phyloP scores from a whole-genome alignment of 2,329 filamentous ascomycete species.

The Exophiala mesophila region DNA sequence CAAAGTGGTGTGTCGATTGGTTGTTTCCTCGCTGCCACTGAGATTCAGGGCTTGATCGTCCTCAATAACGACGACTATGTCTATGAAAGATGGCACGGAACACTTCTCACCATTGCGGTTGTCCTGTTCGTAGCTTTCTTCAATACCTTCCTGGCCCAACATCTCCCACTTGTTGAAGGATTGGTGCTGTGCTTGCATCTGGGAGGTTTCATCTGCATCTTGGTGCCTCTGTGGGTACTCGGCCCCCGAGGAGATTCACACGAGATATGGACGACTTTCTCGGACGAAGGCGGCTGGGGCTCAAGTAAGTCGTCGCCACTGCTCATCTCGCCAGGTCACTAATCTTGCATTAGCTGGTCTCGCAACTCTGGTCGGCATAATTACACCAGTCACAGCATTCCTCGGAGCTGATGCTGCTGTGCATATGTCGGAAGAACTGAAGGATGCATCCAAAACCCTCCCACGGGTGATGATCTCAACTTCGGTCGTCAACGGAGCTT shows the following conservation, averaged over 20 bases:
- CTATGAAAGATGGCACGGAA: constrained; percentile 31
- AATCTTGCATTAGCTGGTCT: constrained; percentile 36
- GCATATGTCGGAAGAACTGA: constrained; percentile 42
- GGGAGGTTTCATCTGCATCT: constrained; percentile 31
- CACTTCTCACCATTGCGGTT: constrained; percentile 28
- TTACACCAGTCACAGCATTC: constrained; percentile 38
- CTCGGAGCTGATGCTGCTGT: constrained; percentile 41
- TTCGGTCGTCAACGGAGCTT: constrained; percentile 33
- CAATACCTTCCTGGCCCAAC: constrained; percentile 28
- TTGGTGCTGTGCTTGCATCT: constrained; percentile 32
- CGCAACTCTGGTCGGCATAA: constrained; percentile 39
- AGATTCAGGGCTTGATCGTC: constrained; percentile 42
- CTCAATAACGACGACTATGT: constrained; percentile 35
- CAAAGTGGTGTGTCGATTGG: constrained; percentile 40
- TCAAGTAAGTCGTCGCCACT: background rate
- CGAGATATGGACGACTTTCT: constrained; percentile 45
- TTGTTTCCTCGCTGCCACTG: constrained; percentile 42
- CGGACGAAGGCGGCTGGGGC: constrained; percentile 39
- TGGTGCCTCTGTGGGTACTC: constrained; percentile 31
- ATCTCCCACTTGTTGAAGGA: constrained; percentile 32
- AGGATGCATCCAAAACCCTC: constrained; percentile 34
- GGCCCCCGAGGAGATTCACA: constrained; percentile 33
- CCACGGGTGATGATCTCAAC: constrained; percentile 35
- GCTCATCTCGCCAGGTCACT: too few relatives aligned
- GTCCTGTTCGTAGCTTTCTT: constrained; percentile 28